phyloP scores from a whole-genome alignment of 1,284 basidiomycete species.

The Pseudozyma sp. region DNA sequence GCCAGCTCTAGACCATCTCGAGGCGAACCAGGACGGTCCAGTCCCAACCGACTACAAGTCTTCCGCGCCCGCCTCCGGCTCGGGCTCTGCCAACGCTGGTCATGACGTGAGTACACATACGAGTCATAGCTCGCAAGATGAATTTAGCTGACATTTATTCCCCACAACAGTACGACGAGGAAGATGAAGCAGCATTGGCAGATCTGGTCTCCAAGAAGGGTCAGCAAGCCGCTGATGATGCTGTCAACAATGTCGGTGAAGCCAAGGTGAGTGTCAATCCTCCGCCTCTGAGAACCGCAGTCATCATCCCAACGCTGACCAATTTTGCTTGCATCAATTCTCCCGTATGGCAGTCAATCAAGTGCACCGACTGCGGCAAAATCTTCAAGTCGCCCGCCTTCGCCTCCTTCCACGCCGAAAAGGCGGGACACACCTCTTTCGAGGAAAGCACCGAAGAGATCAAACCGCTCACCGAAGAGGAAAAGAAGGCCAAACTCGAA shows the following conservation, averaged over 20 bases:
- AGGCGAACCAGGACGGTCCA: slow-evolving; percentile 60
- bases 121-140: background rate
- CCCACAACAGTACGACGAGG: slow-evolving; percentile 53
- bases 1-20: slow-evolving; percentile 66
- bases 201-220: slow-evolving; percentile 55
- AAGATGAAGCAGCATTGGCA: slow-evolving; percentile 57
- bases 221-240: slow-evolving; percentile 52
- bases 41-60: slow-evolving; percentile 56
- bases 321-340: too few relatives aligned
- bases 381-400: slow-evolving; percentile 80
- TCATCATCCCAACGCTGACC: too few relatives aligned
- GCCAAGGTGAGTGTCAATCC: slow-evolving; percentile 47
- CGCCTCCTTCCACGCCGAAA: slow-evolving; percentile 93
- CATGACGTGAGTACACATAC: slow-evolving; percentile 33
- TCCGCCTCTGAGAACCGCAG: background rate
- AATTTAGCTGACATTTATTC: background rate
- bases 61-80: slow-evolving; percentile 13
- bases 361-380: slow-evolving; percentile 65
- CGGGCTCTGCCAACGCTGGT: slow-evolving; percentile 18
- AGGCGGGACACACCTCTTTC: slow-evolving; percentile 86
- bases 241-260: slow-evolving; percentile 42
- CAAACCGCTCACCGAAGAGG: slow-evolving; percentile 93
- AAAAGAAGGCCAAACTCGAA: slow-evolving; percentile 83
- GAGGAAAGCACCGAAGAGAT: slow-evolving; percentile 96
- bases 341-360: slow-evolving; percentile 47